These are phyloP conservation scores for Kodamaea lidongshanica DNA, from an alignment of 805 yeast species.

Conservation along the genomic window DNA sequence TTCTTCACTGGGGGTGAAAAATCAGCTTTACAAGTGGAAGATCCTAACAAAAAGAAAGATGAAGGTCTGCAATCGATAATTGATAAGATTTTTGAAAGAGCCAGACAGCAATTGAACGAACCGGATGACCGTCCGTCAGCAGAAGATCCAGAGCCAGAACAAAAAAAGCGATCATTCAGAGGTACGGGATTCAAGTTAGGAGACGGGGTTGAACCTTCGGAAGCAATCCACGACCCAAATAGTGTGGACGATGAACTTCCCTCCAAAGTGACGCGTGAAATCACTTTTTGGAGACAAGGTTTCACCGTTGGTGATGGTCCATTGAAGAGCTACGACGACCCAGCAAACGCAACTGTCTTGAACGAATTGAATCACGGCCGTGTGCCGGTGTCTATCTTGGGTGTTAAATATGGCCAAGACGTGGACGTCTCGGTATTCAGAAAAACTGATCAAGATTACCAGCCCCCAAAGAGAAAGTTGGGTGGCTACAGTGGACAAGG, in stretches of 20 bases:
- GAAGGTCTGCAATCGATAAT: slow-evolving; percentile 43
- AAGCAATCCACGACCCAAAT: slow-evolving; percentile 28
- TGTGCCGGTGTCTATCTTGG: slow-evolving; percentile 78
- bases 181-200: slow-evolving; percentile 53
- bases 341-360: slow-evolving; percentile 72
- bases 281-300: slow-evolving; percentile 95
- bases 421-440: slow-evolving; percentile 86
- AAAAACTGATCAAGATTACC: slow-evolving; percentile 74
- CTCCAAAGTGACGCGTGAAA: slow-evolving; percentile 62
- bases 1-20: slow-evolving; percentile 69
- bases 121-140: slow-evolving; percentile 33
- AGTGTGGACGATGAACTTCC: slow-evolving; percentile 19
- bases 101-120: slow-evolving; percentile 41
- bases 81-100: slow-evolving; percentile 63
- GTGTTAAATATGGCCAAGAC: slow-evolving; percentile 84
- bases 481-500: slow-evolving; percentile 79
- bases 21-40: slow-evolving; percentile 73
- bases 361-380: slow-evolving; percentile 81
- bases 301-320: slow-evolving; percentile 92
- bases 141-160: slow-evolving; percentile 13
- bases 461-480: slow-evolving; percentile 53
- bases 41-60: slow-evolving; percentile 48
- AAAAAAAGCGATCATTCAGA: slow-evolving; percentile 28
- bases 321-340: slow-evolving; percentile 84
- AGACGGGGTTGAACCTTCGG: slow-evolving; percentile 36